Percentiles rank a stretch among this genome's conserved stretches.
Evolutionary conservation across 2,329 filamentous ascomycete species (phyloP).

Genomic region (Exophiala alcalophila): DNA sequence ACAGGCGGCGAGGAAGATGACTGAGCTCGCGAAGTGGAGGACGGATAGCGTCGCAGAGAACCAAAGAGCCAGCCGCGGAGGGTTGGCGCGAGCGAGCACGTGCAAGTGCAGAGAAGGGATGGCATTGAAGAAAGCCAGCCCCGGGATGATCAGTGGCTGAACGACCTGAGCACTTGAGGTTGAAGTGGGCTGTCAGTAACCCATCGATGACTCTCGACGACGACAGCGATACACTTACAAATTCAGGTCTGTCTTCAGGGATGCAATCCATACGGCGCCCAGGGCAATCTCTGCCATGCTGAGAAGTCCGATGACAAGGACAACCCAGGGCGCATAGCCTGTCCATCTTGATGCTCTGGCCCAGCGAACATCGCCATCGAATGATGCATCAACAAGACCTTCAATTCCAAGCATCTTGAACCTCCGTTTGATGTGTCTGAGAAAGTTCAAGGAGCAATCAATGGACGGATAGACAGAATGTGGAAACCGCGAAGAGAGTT

Average conservation of each 20-base stretch:
- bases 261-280: slow-evolving; percentile 27
- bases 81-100: slow-evolving; percentile 27
- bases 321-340: slow-evolving; percentile 23
- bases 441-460: no score
- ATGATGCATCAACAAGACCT: slow-evolving; percentile 27
- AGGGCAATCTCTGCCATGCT: slow-evolving; percentile 29
- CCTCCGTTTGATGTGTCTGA: no score
- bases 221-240: slow-evolving; percentile 22
- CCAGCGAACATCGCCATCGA: slow-evolving; percentile 28
- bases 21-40: slow-evolving; percentile 21
- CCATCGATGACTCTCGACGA: no score
- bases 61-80: slow-evolving; percentile 26
- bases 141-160: slow-evolving; percentile 29
- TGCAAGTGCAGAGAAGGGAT: slow-evolving; percentile 28
- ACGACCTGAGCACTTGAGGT: slow-evolving; percentile 27
- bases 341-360: slow-evolving; percentile 21
- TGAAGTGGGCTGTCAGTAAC: no score
- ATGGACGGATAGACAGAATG: no score
- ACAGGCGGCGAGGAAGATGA: slow-evolving; percentile 25
- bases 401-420: slow-evolving; percentile 26
- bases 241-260: slow-evolving; percentile 21
- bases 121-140: slow-evolving; percentile 29
- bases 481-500: no score
- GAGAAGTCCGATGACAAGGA: slow-evolving; percentile 21
- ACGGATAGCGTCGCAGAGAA: slow-evolving; percentile 22